Evolutionary conservation across 2,329 filamentous ascomycete genomes (phyloP), one percentile per base, ranked within the genome.

Genomic region (Cladobotryum mycophilum): DNA sequence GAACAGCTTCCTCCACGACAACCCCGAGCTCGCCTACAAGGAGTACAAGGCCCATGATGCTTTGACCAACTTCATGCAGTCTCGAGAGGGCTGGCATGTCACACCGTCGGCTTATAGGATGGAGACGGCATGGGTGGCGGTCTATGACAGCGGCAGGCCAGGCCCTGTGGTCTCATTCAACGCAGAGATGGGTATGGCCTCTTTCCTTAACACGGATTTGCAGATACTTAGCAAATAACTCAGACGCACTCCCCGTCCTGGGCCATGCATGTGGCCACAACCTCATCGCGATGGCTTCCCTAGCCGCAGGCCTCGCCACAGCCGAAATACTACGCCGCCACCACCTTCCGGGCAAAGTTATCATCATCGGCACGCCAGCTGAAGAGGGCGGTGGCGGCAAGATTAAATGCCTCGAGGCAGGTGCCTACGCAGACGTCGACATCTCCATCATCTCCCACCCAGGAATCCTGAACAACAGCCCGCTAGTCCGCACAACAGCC

Each of bases 211-310:
- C 37, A 9, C 40, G 43, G n/a, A 38, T 12, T 13, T n/a, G 12
- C 4, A 12, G 11, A n/a, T 41, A 6, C 18, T 18, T 33, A 14
- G 4, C 20, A 12, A 44, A 20, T 13, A 15, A 14, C 6, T n/a
- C 22, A 76, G 73, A 78, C 56, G 73, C 73, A 11, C 65, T 78
- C 7, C 72, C 74, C 1, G 69, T 66, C 3, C 70, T 79, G 7
- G 76, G 76, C 36, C 76, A 79, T 55, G 75, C 75, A 7, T 80
- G 77, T 50, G 77, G 77, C 4, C 77, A 80, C 61, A 80, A 80
- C 53, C 67, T 78, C 42, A 79, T 77, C 49, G 73, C 73, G 11
- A 74, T 67, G 0, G 70, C 71, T 2, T 76, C 75, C 0, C 58
- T 78, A 3, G 69, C 72, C 1, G 74, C 64, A 4, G 72, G 67